These are phyloP conservation scores for Castanea mollissima DNA, from an alignment of 306 rosid species.

Conservation along the genomic window DNA sequence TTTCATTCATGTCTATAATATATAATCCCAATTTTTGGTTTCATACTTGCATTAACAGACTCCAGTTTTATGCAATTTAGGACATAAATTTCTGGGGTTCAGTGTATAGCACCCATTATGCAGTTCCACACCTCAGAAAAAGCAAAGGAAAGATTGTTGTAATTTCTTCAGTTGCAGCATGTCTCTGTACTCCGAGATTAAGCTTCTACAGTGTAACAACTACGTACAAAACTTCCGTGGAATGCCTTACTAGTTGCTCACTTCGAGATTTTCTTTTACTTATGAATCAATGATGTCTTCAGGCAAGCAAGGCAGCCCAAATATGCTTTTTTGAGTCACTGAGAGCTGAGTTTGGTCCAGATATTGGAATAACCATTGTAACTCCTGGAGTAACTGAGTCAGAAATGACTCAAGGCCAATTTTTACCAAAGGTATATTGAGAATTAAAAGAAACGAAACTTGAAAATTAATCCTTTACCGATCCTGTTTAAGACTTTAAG, in stretches of 20 bases:
- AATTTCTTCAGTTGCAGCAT: neutral
- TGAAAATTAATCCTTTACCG: too few species aligned
- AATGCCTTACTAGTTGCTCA: neutral
- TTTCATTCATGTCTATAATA: too few species aligned
- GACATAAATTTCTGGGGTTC: neutral
- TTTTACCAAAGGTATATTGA: too few species aligned
- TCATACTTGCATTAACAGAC: too few species aligned
- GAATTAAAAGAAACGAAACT: too few species aligned
- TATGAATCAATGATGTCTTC: conserved; percentile 6
- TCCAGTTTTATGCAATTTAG: neutral
- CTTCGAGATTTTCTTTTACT: neutral
- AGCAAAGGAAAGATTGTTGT: too few species aligned
- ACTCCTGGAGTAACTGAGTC: conserved; percentile 13
- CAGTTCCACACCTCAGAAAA: too few species aligned
- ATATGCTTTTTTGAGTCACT: conserved; percentile 22
- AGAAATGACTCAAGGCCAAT: neutral
- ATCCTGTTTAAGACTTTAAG: too few species aligned
- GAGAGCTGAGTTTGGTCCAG: conserved; percentile 18
- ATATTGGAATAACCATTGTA: neutral
- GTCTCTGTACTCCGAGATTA: neutral
- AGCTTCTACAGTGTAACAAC: neutral
- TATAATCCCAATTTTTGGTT: too few species aligned
- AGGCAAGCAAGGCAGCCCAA: conserved; percentile 7
- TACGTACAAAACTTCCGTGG: neutral
- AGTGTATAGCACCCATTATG: too few species aligned